A percentile compares a stretch with the other conserved stretches of the same genome.
Conservation (phyloP, 768 basidiomycete species). For the Boletellus sp. region DNA sequence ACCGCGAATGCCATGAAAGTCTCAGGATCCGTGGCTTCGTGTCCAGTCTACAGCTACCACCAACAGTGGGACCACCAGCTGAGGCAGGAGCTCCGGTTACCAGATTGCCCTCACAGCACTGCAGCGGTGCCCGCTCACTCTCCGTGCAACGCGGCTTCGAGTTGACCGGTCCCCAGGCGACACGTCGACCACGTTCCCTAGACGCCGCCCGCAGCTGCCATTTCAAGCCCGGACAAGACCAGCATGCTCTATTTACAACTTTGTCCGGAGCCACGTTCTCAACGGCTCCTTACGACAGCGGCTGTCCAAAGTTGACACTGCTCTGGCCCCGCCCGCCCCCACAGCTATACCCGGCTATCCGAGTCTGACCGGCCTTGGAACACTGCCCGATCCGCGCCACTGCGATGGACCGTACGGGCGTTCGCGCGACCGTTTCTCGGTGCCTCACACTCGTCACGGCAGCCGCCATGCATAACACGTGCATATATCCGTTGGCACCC, state of each 20-base stretch:
- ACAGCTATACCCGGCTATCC: background rate
- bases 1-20: too few species aligned
- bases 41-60: too few species aligned
- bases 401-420: background rate
- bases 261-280: background rate
- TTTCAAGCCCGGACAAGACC: background rate
- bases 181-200: constrained; percentile 8
- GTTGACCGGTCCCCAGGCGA: background rate
- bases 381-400: background rate
- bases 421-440: too few species aligned
- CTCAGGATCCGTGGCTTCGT: too few species aligned
- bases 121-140: too few species aligned
- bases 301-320: background rate
- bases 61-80: too few species aligned
- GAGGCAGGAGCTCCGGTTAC: too few species aligned
- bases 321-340: background rate
- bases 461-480: too few species aligned
- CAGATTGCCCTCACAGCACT: too few species aligned
- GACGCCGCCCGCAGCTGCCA: background rate
- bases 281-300: background rate
- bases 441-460: background rate
- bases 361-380: background rate
- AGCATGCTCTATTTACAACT: background rate
- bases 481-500: too few species aligned
- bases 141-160: too few species aligned